phyloP scores from a whole-genome alignment of 495 filamentous ascomycete genomes.

The Trichoderma virens region DNA sequence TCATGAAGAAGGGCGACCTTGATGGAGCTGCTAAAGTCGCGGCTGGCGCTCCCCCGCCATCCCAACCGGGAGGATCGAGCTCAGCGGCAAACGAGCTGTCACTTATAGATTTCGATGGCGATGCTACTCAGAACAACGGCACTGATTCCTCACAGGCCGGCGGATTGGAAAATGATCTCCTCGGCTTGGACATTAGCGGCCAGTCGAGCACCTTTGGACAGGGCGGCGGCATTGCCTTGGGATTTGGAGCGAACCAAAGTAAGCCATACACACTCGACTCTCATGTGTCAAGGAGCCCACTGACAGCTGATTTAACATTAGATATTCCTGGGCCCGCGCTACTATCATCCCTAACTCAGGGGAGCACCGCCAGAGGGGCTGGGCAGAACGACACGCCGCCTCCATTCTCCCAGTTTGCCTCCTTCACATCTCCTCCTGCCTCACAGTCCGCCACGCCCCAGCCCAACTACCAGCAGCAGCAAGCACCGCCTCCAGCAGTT shows the following conservation, averaged over 20 bases:
- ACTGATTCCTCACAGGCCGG: conserved; percentile 18
- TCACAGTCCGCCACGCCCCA: conserved; percentile 43
- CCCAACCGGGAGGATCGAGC: conserved; percentile 44
- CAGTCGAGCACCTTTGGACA: conserved; percentile 50
- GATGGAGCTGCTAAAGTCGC: conserved; percentile 81
- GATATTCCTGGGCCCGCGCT: conserved; percentile 57
- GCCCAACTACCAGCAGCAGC: conserved; percentile 32
- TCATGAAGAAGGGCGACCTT: conserved; percentile 88
- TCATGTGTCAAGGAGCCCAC: not conserved
- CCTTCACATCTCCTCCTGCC: conserved; percentile 36
- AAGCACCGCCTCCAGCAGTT: conserved; percentile 31
- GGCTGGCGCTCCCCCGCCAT: conserved; percentile 61
- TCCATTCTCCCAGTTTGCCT: conserved; percentile 56
- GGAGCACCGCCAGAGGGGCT: conserved; percentile 42
- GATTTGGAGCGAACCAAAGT: conserved; percentile 65
- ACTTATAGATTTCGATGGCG: conserved; percentile 82
- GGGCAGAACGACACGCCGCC: conserved; percentile 31
- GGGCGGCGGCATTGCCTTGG: conserved; percentile 78
- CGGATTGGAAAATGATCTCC: conserved; percentile 44
- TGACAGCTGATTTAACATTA: conserved; percentile 14
- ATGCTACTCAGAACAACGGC: conserved; percentile 50
- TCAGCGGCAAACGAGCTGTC: conserved; percentile 80
- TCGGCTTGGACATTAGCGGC: conserved; percentile 42
- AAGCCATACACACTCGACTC: conserved; percentile 14
- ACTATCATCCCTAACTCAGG: conserved; percentile 54